Conservation (phyloP, 192 early-diverging fungal species). For the Rhizophagus prolifer region DNA sequence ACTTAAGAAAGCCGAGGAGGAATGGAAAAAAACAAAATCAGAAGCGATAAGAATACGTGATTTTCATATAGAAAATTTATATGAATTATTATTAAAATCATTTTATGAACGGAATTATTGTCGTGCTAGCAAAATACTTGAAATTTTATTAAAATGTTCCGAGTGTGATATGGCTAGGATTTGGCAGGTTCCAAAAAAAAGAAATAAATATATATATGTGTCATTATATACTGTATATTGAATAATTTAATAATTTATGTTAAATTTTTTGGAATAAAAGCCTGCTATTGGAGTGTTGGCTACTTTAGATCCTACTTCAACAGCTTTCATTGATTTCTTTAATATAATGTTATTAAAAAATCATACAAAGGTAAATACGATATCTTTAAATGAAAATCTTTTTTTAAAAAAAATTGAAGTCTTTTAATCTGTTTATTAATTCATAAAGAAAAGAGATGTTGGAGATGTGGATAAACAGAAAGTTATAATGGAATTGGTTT, state of each 20-base stretch:
- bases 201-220: too few relatives aligned
- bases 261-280: not conserved
- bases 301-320: not conserved
- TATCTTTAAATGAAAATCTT: too few relatives aligned
- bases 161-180: constrained; percentile 1
- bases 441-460: not conserved
- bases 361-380: not conserved
- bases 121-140: constrained; percentile 9
- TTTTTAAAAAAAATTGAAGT: too few relatives aligned
- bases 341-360: constrained; percentile 6
- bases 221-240: not conserved
- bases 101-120: constrained; percentile 5
- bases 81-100: not conserved
- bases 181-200: constrained; percentile 14
- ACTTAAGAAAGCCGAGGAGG: not conserved
- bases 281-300: not conserved
- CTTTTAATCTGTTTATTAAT: not conserved
- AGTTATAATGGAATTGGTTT: constrained; percentile 17
- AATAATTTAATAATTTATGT: not conserved
- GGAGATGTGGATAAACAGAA: not conserved
- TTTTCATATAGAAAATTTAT: constrained; percentile 10
- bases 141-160: constrained; percentile 10
- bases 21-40: not conserved
- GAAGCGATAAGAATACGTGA: not conserved
- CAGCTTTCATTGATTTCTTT: constrained; percentile 8